phyloP scores from a whole-genome alignment of 805 yeast species.

The Candida fluviatilis region DNA sequence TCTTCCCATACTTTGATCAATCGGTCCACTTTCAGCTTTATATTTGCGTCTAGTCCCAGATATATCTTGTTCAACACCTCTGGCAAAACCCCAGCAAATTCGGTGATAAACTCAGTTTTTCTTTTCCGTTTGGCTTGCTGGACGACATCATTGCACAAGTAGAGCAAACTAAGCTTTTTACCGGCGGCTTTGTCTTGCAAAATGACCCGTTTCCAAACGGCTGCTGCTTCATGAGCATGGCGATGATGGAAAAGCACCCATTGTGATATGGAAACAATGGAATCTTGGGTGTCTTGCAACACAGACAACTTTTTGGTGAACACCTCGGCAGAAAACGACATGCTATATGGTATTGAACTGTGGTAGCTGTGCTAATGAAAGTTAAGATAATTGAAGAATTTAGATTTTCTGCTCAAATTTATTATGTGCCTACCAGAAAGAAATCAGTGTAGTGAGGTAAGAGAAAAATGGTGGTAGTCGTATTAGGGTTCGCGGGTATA shows the following conservation, averaged over 20 bases:
- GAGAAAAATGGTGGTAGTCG: no score
- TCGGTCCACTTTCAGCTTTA: constrained; percentile 46
- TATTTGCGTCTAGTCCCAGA: constrained; percentile 24
- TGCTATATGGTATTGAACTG: no score
- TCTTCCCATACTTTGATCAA: constrained; percentile 57
- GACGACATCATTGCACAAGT: constrained; percentile 75
- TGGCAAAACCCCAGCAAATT: constrained; percentile 52
- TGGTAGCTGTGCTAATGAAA: no score
- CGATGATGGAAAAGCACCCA: constrained; percentile 46
- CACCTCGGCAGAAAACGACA: constrained; percentile 37
- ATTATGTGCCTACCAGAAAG: no score
- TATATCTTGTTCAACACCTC: constrained; percentile 31
- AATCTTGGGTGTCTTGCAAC: constrained; percentile 43
- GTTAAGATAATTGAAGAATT: no score
- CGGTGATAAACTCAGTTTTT: constrained; percentile 52
- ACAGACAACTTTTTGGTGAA: constrained; percentile 32
- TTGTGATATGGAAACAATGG: constrained; percentile 42
- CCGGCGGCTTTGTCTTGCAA: constrained; percentile 10
- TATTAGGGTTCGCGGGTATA: no score
- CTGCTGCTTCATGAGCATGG: constrained; percentile 31
- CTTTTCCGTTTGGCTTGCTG: constrained; percentile 70
- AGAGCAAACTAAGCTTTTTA: constrained; percentile 56
- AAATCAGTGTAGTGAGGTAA: no score
- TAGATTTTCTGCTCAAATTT: no score
- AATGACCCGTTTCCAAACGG: constrained; percentile 32